Percentiles rank a stretch among this genome's conserved stretches.
Conservation (phyloP, 2,329 filamentous ascomycete species). For the Reticulascus tulasneorum region DNA sequence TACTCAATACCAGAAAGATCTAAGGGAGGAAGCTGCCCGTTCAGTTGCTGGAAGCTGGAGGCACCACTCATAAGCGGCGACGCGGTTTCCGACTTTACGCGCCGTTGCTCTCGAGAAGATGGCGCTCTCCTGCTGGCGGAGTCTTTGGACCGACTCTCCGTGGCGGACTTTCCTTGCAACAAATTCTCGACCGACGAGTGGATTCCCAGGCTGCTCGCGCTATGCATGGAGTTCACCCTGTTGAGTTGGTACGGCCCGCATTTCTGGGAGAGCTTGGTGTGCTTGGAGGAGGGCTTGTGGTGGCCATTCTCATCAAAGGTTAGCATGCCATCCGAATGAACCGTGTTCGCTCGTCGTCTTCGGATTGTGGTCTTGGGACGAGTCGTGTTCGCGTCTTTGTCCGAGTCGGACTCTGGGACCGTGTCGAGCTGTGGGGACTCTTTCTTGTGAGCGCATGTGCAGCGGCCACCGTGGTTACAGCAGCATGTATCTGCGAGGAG, state of each 20-base stretch:
- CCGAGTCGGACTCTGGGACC: conserved; percentile 61
- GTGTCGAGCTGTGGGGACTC: conserved; percentile 57
- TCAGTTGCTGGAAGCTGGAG: conserved; percentile 48
- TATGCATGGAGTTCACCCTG: conserved; percentile 55
- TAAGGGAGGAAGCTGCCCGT: conserved; percentile 51
- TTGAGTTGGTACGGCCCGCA: conserved; percentile 58
- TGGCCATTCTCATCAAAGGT: conserved; percentile 62
- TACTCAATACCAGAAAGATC: conserved; percentile 56
- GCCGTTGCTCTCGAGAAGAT: conserved; percentile 43
- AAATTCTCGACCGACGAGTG: conserved; percentile 41
- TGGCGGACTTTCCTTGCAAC: no score
- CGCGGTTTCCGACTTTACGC: conserved; percentile 57
- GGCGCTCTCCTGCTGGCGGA: conserved; percentile 30
- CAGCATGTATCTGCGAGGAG: conserved; percentile 55
- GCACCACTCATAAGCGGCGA: conserved; percentile 51
- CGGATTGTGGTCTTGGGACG: conserved; percentile 40
- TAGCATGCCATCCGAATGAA: conserved; percentile 56
- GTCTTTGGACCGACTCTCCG: no score
- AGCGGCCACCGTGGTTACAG: conserved; percentile 65
- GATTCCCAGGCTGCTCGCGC: conserved; percentile 44
- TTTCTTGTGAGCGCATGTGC: conserved; percentile 62
- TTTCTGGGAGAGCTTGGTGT: conserved; percentile 57
- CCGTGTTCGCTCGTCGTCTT: conserved; percentile 57
- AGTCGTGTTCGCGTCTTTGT: conserved; percentile 35
- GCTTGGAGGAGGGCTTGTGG: conserved; percentile 59